Conservation (phyloP, 345 rosid species). For the Lumnitzera racemosa region DNA sequence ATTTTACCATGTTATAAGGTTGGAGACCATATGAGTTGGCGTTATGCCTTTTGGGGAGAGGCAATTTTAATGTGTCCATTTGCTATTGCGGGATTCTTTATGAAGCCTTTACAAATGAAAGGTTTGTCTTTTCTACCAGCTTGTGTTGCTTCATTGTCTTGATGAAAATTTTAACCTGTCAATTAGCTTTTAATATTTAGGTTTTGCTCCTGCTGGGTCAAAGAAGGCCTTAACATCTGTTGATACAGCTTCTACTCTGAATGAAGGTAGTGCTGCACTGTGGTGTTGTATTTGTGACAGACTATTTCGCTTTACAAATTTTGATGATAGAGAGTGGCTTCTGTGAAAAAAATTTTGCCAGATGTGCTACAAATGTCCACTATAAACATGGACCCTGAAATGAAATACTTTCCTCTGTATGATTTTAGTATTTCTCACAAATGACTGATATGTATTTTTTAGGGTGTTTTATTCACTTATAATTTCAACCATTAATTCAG, state of each 20-base stretch:
- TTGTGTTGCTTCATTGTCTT: background rate
- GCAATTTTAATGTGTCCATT: slow-evolving; percentile 82
- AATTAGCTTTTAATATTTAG: slow-evolving; percentile 23
- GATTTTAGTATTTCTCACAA: too few species aligned
- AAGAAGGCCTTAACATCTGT: slow-evolving; percentile 37
- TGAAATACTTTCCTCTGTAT: too few species aligned
- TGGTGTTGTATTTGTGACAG: too few species aligned
- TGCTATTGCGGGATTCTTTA: slow-evolving; percentile 57
- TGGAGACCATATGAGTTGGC: slow-evolving; percentile 66
- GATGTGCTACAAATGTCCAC: too few species aligned
- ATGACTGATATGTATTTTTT: too few species aligned
- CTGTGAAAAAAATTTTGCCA: too few species aligned
- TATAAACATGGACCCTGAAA: too few species aligned
- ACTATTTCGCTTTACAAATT: too few species aligned
- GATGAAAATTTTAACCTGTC: slow-evolving; percentile 1
- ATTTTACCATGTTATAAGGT: slow-evolving; percentile 32
- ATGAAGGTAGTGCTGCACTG: slow-evolving; percentile 29
- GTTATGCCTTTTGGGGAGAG: slow-evolving; percentile 79
- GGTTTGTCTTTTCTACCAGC: slow-evolving; percentile 30
- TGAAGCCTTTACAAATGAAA: slow-evolving; percentile 85
- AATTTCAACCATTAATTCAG: slow-evolving; percentile 5
- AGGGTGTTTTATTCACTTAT: too few species aligned
- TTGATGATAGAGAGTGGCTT: too few species aligned
- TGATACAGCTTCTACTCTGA: slow-evolving; percentile 33
- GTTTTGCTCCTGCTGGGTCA: slow-evolving; percentile 60